Evolutionary conservation across 2,329 filamentous ascomycete genomes (phyloP).

Genomic region (Apiospora arundinis): DNA sequence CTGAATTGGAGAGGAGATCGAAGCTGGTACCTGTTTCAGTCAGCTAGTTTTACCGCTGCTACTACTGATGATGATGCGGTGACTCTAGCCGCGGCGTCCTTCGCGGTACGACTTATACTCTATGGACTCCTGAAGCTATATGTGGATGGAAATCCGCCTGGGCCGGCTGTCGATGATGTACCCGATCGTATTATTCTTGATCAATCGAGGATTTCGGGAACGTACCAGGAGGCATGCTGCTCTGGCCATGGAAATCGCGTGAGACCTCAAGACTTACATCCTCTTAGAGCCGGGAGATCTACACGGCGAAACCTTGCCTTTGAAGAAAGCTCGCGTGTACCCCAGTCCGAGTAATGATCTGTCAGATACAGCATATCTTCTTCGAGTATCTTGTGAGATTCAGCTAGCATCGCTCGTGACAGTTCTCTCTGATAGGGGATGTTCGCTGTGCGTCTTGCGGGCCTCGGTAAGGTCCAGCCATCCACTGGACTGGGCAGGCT

Average conservation of each 20-base stretch:
- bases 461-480: conserved; percentile 17
- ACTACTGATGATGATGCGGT: background rate
- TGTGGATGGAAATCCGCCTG: background rate
- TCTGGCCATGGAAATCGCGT: too few species aligned
- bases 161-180: too few species aligned
- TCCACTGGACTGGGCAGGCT: background rate
- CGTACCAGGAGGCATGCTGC: too few species aligned
- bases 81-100: background rate
- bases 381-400: conserved; percentile 21
- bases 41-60: too few species aligned
- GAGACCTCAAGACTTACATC: too few species aligned
- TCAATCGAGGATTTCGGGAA: too few species aligned
- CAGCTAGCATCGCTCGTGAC: conserved; percentile 5
- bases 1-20: conserved; percentile 4
- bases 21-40: conserved; percentile 1
- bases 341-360: conserved; percentile 21
- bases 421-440: conserved; percentile 19
- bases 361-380: conserved; percentile 28
- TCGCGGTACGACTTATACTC: background rate
- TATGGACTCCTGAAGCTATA: background rate
- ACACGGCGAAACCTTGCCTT: too few species aligned
- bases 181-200: too few species aligned
- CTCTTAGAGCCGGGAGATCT: too few species aligned
- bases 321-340: background rate
- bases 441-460: conserved; percentile 30